phyloP scores from a whole-genome alignment of 768 basidiomycete genomes.

The Amanita muscaria region DNA sequence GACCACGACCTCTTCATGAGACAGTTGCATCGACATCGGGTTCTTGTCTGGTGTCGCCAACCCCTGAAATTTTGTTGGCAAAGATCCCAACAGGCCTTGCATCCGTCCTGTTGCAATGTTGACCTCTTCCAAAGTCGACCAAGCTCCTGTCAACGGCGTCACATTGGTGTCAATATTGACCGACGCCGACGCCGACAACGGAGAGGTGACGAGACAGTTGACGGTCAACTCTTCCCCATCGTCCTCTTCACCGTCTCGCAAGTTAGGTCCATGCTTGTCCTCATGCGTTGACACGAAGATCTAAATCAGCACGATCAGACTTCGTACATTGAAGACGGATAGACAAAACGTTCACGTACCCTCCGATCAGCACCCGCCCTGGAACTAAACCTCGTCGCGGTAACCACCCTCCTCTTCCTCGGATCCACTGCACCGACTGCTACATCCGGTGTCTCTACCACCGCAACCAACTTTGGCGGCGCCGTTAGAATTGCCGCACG shows the following conservation, averaged over 20 bases:
- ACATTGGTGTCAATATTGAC: slow-evolving; percentile 63
- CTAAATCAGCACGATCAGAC: too few relatives aligned
- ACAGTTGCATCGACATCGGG: slow-evolving; percentile 90
- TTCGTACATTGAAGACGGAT: slow-evolving; percentile 1
- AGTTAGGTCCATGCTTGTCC: slow-evolving; percentile 35
- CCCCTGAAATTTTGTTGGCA: slow-evolving; percentile 66
- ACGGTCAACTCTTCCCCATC: slow-evolving; percentile 17
- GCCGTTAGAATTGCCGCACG: slow-evolving; percentile 72
- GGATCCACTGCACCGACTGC: slow-evolving; percentile 87
- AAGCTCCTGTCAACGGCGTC: slow-evolving; percentile 62
- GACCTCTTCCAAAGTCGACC: slow-evolving; percentile 56
- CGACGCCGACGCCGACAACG: slow-evolving; percentile 21
- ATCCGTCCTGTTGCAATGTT: slow-evolving; percentile 27
- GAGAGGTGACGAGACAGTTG: slow-evolving; percentile 14
- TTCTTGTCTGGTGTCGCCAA: slow-evolving; percentile 87
- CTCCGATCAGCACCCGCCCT: slow-evolving; percentile 73
- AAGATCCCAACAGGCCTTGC: slow-evolving; percentile 50
- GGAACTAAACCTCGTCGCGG: slow-evolving; percentile 82
- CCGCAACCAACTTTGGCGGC: slow-evolving; percentile 48
- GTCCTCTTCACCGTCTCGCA: slow-evolving; percentile 17
- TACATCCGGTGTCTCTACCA: slow-evolving; percentile 83
- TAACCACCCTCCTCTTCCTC: slow-evolving; percentile 73
- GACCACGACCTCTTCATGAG: slow-evolving; percentile 85
- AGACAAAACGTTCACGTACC: slow-evolving; percentile 35
- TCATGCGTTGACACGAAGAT: slow-evolving; percentile 80